Percentiles rank a stretch among this genome's conserved stretches.
Conservation (phyloP, 116 monocot species). For the Posidonia oceanica region DNA sequence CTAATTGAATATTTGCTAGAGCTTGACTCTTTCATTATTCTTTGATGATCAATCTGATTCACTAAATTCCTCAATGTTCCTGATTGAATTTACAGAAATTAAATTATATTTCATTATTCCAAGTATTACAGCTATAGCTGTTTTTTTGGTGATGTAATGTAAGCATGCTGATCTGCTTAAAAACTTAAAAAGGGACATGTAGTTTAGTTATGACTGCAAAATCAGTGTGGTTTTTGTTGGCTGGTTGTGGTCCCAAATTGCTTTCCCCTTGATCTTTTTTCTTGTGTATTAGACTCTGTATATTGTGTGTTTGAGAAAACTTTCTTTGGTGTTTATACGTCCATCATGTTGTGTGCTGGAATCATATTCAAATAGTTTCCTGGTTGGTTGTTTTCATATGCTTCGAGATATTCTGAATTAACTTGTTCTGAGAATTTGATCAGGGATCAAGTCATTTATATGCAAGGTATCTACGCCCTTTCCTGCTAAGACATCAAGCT, state of each 20-base stretch:
- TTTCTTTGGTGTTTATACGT: too few relatives aligned
- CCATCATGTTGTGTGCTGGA: neutral
- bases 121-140: too few relatives aligned
- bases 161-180: too few relatives aligned
- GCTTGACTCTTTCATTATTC: too few relatives aligned
- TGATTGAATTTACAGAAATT: too few relatives aligned
- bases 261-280: neutral
- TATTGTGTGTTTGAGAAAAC: neutral
- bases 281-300: neutral
- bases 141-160: too few relatives aligned
- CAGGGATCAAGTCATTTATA: constrained; percentile 82
- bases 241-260: neutral
- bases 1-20: too few relatives aligned
- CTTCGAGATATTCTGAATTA: constrained; percentile 2
- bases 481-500: constrained; percentile 73
- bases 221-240: neutral
- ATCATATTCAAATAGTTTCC: neutral
- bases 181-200: too few relatives aligned
- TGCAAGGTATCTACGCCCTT: constrained; percentile 53
- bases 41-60: too few relatives aligned
- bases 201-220: too few relatives aligned
- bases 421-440: neutral
- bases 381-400: neutral
- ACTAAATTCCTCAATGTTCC: too few relatives aligned
- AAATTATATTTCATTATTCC: too few relatives aligned